These are phyloP conservation scores for Oehlia diaphana DNA, from an alignment of 192 early-diverging fungal species.

Conservation along the genomic window DNA sequence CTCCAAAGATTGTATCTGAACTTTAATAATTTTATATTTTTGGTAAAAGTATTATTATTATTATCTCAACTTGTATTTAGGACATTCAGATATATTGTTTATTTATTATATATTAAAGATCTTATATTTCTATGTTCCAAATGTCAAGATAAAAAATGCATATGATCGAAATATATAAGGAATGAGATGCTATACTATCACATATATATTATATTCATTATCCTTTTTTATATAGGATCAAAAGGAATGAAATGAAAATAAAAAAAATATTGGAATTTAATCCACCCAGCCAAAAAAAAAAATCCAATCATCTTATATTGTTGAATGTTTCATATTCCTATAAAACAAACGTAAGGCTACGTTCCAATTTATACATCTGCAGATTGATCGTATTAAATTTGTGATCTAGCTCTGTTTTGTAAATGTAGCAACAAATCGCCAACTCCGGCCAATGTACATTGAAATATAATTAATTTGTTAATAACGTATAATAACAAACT, in stretches of 20 bases:
- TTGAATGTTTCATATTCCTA: conserved; percentile 59
- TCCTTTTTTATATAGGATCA: conserved; percentile 9
- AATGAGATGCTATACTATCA: conserved; percentile 21
- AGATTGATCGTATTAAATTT: conserved; percentile 42
- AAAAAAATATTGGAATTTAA: too few species aligned
- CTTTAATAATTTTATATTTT: background rate
- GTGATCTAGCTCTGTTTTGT: conserved; percentile 64
- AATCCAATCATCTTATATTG: conserved; percentile 52
- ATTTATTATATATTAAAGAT: conserved; percentile 25
- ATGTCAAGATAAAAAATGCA: conserved; percentile 49
- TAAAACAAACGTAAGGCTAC: too few species aligned
- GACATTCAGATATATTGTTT: background rate
- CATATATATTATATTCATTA: conserved; percentile 73
- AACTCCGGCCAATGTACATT: conserved; percentile 67
- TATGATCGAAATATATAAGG: conserved; percentile 91
- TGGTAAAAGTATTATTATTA: background rate
- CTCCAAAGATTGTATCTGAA: background rate
- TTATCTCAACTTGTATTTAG: background rate
- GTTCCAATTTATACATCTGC: conserved; percentile 58
- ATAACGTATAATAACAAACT: too few species aligned
- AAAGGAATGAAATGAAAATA: conserved; percentile 13
- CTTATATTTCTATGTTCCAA: conserved; percentile 60
- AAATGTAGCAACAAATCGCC: conserved; percentile 72
- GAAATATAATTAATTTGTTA: conserved; percentile 56
- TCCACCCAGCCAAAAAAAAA: conserved; percentile 68